phyloP scores from a whole-genome alignment of 2,329 filamentous ascomycete species.

The Diaporthe longicolla region DNA sequence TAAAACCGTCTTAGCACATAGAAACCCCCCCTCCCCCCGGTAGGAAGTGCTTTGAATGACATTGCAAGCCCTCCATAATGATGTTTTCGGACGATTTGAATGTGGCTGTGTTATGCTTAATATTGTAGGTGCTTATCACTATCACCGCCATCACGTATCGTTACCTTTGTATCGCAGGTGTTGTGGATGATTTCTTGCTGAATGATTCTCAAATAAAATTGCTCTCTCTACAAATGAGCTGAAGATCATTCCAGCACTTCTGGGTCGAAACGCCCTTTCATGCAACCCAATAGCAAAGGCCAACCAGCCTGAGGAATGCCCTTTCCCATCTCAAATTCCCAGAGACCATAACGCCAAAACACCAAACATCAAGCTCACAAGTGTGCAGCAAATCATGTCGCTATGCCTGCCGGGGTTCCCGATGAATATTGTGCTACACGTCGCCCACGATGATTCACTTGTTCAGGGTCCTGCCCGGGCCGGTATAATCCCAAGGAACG shows the following conservation, averaged over 20 bases:
- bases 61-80: no score
- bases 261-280: neutral
- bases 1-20: no score
- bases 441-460: conserved; percentile 12
- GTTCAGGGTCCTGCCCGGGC: neutral
- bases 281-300: conserved; percentile 37
- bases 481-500: conserved; percentile 33
- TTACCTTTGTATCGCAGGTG: neutral
- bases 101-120: no score
- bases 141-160: neutral
- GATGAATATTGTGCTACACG: neutral
- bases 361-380: conserved; percentile 8
- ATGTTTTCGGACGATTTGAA: no score
- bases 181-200: neutral
- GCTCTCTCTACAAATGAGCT: neutral
- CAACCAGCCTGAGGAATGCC: neutral
- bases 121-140: neutral
- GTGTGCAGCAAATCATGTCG: conserved; percentile 24
- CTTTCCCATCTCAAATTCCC: neutral
- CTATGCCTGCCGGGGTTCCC: neutral
- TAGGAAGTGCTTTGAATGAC: no score
- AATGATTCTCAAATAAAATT: neutral
- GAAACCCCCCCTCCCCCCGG: no score
- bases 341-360: conserved; percentile 28
- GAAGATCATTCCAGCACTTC: neutral